phyloP scores from a whole-genome alignment of 2,329 filamentous ascomycete species.

The Verticillium isaacii region DNA sequence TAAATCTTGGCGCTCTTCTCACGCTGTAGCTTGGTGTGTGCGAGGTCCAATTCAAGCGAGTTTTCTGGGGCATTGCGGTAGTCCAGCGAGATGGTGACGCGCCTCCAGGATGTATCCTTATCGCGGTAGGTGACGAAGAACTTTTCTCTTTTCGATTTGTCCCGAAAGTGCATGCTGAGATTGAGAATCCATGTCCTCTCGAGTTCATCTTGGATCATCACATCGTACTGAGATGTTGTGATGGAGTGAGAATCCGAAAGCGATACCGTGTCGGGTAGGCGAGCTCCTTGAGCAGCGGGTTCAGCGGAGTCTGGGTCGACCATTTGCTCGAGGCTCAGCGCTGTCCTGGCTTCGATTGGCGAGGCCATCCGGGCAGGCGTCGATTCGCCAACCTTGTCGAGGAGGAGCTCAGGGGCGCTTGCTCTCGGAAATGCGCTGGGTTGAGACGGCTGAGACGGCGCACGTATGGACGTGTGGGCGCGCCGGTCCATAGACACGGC shows the following conservation, averaged over 20 bases:
- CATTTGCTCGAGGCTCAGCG: slow-evolving; percentile 15
- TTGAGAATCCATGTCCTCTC: slow-evolving; percentile 93
- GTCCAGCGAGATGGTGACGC: slow-evolving; percentile 90
- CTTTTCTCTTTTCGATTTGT: slow-evolving; percentile 89
- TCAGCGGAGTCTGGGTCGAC: slow-evolving; percentile 10
- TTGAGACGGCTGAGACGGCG: slow-evolving; percentile 28
- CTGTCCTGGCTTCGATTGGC: slow-evolving; percentile 25
- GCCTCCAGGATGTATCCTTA: slow-evolving; percentile 70
- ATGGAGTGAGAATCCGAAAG: slow-evolving; percentile 40
- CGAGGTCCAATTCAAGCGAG: slow-evolving; percentile 81
- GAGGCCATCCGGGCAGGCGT: slow-evolving; percentile 23
- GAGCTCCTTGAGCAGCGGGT: slow-evolving; percentile 9
- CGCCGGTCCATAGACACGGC: slow-evolving; percentile 62
- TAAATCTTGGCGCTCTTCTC: slow-evolving; percentile 94
- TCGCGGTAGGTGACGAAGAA: slow-evolving; percentile 96
- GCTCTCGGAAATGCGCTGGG: slow-evolving; percentile 34
- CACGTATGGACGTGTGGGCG: slow-evolving; percentile 24
- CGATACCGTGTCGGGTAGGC: slow-evolving; percentile 9
- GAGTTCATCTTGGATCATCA: slow-evolving; percentile 71
- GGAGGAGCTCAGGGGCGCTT: slow-evolving; percentile 43
- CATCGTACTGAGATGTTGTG: slow-evolving; percentile 52
- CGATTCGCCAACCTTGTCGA: slow-evolving; percentile 17
- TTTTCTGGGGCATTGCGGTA: slow-evolving; percentile 76
- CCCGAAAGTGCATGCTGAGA: slow-evolving; percentile 95
- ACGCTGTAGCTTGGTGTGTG: slow-evolving; percentile 72